Percentiles rank a stretch among this genome's conserved stretches.
phyloP scores from a whole-genome alignment of 2,329 filamentous ascomycete species.

The Aciculosporium take region DNA sequence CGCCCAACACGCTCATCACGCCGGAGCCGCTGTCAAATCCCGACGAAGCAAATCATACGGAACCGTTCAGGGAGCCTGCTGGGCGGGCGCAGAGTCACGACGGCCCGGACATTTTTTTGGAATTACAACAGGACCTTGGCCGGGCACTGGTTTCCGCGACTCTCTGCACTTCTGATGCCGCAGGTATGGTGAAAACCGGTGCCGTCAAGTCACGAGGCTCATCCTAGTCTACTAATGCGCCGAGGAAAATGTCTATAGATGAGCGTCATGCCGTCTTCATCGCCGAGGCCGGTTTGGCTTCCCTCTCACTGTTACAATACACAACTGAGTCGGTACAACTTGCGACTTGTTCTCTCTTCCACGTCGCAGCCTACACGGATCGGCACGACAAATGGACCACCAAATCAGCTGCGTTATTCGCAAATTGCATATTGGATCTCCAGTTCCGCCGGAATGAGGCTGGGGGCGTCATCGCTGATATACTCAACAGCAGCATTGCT shows the following conservation, averaged over 20 bases:
- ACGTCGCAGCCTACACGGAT: constrained; percentile 19
- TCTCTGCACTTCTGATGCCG: background rate
- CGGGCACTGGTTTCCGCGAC: background rate
- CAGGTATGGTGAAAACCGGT: too few species aligned
- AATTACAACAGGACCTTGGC: background rate
- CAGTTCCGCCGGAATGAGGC: constrained; percentile 11
- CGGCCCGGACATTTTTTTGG: background rate
- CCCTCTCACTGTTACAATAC: constrained; percentile 14
- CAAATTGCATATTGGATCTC: constrained; percentile 18
- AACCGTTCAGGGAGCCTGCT: background rate
- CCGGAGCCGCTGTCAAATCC: background rate
- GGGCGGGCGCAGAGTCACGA: background rate
- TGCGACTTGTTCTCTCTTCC: constrained; percentile 15
- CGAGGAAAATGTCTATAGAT: background rate
- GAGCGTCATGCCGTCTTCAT: constrained; percentile 4
- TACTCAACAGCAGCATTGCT: constrained; percentile 47
- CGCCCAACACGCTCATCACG: background rate
- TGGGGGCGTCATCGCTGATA: constrained; percentile 32
- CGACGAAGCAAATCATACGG: background rate
- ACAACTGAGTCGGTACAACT: background rate
- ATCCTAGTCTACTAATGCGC: background rate
- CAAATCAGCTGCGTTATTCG: constrained; percentile 13
- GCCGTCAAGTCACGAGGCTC: background rate
- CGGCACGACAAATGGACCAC: constrained; percentile 25
- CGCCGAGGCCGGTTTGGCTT: constrained; percentile 15